Base-by-base conservation (phyloP, 805 yeast species). In the Zygotorulaspora danielsina region DNA sequence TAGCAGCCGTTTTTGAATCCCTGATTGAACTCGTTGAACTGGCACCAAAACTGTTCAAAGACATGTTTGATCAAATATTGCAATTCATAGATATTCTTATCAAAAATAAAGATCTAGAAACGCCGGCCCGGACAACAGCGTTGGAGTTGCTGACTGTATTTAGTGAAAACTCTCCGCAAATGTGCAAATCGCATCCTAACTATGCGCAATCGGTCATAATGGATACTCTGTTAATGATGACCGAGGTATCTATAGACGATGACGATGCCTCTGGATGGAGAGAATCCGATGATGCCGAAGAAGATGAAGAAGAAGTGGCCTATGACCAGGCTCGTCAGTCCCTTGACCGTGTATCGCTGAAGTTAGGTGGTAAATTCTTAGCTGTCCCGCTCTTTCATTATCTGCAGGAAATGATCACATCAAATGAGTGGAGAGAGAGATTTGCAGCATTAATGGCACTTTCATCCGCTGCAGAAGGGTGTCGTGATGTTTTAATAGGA, bases 401-500 rank as follows among this genome's bases (percentile, higher is more conserved):
- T 59, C 71, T 93, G 42, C 96, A 96, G 13, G 78, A 76, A 41
- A 85, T 93, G 96, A 64, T 86, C 15, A 68, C 69, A 39, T 81
- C 95, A 1, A 59, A 68, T 21, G 75, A 78, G 45, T 93, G 98
- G 98, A 81, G 95, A 61, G 95, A 88, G 61, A 81, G 96, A 46
- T 96, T 89, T 61, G 98, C 96, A 17, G 95, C 97, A 2, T 67
- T 93, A 40, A 93, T 93, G 97, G 97, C 97, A 0, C 69, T 93
- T 19, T 88, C 97, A 0, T 81, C 96, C 4, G 96, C 95, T 16
- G 97, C 97, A 27, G 98, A 93, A 68, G 98, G 98, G 36, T 90
- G 97, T 65, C 74, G 86, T 34, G 97, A 89, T 50, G 87, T 84
- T 10, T 72, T 93, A 64, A 82, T 85, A 34, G 69, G 76, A 21